These are phyloP conservation scores for Vaccinium corymbosum DNA, from an alignment of 148 eudicot genomes.

Conservation along the genomic window DNA sequence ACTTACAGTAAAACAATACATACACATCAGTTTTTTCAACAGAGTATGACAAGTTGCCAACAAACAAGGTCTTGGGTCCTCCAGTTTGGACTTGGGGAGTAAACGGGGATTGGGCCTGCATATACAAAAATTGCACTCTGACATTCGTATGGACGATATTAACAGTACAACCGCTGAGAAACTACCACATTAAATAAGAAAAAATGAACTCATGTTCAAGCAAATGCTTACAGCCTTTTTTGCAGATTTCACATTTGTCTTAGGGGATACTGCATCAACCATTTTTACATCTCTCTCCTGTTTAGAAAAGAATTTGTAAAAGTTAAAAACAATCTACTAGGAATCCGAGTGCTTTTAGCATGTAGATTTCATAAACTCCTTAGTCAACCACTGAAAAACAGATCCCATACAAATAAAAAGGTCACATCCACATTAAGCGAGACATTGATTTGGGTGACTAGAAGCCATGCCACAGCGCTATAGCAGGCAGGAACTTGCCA, in stretches of 20 bases:
- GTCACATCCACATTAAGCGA: background rate
- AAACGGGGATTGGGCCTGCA: slow-evolving; percentile 69
- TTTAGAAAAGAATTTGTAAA: background rate
- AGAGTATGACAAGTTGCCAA: slow-evolving; percentile 62
- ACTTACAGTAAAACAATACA: slow-evolving; percentile 17
- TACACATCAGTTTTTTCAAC: slow-evolving; percentile 68
- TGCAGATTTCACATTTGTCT: slow-evolving; percentile 11
- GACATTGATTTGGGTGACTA: background rate
- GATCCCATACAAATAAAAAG: background rate
- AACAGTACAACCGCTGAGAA: background rate
- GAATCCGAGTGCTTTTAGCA: background rate
- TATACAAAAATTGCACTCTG: background rate
- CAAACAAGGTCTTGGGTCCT: slow-evolving; percentile 72
- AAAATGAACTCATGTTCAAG: background rate
- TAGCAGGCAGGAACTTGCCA: background rate
- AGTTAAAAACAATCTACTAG: background rate
- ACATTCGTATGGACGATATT: background rate
- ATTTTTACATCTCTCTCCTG: slow-evolving; percentile 72
- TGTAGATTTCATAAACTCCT: background rate
- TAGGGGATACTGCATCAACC: slow-evolving; percentile 53
- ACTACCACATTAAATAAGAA: background rate
- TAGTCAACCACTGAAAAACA: background rate
- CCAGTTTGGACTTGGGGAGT: slow-evolving; percentile 43
- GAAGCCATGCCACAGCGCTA: background rate
- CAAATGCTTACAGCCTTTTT: slow-evolving; percentile 41